Percentiles rank a stretch among this genome's conserved stretches.
Conservation (phyloP, 2,329 filamentous ascomycete genomes). For the Fulvia fulva region DNA sequence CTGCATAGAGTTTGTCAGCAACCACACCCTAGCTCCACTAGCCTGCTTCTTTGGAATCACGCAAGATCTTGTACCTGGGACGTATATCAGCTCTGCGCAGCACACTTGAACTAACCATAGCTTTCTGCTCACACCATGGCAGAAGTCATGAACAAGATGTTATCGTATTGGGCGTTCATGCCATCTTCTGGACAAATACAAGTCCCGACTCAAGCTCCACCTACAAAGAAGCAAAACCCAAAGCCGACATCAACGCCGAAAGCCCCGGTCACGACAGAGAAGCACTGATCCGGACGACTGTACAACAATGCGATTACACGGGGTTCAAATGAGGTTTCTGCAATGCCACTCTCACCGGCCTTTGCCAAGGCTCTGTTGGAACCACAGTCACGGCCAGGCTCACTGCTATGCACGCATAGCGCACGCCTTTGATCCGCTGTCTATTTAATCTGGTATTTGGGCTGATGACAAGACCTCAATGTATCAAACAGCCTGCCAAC, state of each 20-base stretch:
- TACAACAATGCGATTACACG: background rate
- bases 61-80: background rate
- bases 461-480: too few relatives aligned
- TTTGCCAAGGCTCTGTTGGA: too few relatives aligned
- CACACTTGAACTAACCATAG: background rate
- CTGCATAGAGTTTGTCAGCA: background rate
- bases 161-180: background rate
- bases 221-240: background rate
- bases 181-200: background rate
- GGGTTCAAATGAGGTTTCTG: background rate
- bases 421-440: too few relatives aligned
- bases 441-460: too few relatives aligned
- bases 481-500: too few relatives aligned
- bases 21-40: background rate
- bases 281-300: background rate
- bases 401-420: too few relatives aligned
- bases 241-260: background rate
- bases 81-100: background rate
- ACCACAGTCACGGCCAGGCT: too few relatives aligned
- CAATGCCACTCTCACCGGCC: too few relatives aligned
- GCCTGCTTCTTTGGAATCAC: background rate
- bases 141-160: background rate
- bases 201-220: background rate
- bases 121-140: background rate
- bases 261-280: background rate